Evolutionary conservation across 306 rosid species (phyloP).

Genomic region (Abrus precatorius): DNA sequence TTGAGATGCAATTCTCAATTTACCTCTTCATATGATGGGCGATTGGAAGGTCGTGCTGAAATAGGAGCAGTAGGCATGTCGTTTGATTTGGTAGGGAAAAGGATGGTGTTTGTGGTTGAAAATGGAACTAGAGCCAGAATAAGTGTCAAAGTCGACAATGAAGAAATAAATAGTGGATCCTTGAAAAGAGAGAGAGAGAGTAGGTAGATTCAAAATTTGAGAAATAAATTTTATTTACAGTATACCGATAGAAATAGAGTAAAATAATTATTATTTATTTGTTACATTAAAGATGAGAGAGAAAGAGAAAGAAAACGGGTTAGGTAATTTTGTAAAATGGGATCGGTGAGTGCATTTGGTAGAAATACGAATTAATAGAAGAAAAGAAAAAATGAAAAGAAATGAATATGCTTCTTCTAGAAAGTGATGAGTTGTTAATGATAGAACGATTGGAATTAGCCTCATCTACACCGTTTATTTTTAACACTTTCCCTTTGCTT

Average conservation of each 20-base stretch:
- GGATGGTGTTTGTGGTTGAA: slow-evolving; percentile 34
- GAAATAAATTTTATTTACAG: slow-evolving; percentile 41
- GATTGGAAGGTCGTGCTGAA: slow-evolving; percentile 19
- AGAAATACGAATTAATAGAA: slow-evolving; percentile 27
- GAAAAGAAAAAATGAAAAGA: background rate
- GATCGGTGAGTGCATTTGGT: slow-evolving; percentile 32
- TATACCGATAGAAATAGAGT: slow-evolving; percentile 15
- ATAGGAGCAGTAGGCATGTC: slow-evolving; percentile 37
- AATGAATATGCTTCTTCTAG: background rate
- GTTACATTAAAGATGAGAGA: background rate
- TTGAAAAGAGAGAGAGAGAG: slow-evolving; percentile 49
- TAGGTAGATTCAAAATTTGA: slow-evolving; percentile 52
- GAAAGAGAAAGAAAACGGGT: slow-evolving; percentile 35
- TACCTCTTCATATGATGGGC: slow-evolving; percentile 84
- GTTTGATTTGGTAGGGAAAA: slow-evolving; percentile 45
- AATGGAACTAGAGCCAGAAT: background rate
- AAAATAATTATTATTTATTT: slow-evolving; percentile 9
- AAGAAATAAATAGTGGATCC: slow-evolving; percentile 69
- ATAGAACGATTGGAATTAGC: slow-evolving; percentile 10
- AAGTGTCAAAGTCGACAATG: slow-evolving; percentile 14
- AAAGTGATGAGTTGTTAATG: slow-evolving; percentile 22
- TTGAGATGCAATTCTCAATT: background rate
- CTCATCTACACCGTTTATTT: slow-evolving; percentile 36
- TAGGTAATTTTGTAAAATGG: slow-evolving; percentile 55
- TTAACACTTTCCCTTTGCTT: slow-evolving; percentile 2